Percentiles rank a stretch among this genome's conserved stretches.
These are phyloP conservation scores for Austroboletus novae-zelandiae DNA, from an alignment of 1,284 basidiomycete species.

Conservation along the genomic window DNA sequence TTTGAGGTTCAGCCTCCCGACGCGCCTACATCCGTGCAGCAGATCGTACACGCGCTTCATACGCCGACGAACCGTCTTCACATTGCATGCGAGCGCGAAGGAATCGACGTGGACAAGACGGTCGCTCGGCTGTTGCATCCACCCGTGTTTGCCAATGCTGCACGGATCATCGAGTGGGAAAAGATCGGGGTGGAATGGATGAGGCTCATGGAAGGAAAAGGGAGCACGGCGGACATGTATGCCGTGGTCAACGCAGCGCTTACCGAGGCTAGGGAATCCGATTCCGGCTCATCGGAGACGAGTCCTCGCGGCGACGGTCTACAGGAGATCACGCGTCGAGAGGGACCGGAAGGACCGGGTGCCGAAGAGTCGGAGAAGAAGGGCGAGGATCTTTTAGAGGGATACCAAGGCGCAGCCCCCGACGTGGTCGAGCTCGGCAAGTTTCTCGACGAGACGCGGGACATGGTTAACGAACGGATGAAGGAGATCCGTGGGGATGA, in stretches of 20 bases:
- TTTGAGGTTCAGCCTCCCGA: constrained; percentile 61
- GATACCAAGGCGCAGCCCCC: not conserved
- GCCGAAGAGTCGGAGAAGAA: not conserved
- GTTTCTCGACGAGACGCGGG: constrained; percentile 17
- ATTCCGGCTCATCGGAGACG: not conserved
- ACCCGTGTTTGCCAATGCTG: constrained; percentile 3
- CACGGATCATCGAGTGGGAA: constrained; percentile 16
- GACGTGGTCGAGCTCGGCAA: constrained; percentile 10
- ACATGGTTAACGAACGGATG: constrained; percentile 15
- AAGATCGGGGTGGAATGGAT: constrained; percentile 20
- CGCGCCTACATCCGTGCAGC: constrained; percentile 50
- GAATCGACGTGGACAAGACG: constrained; percentile 20
- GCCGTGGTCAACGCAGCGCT: not conserved
- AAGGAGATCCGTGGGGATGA: constrained; percentile 17
- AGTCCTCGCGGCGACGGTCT: not conserved
- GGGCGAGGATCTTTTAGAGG: not conserved
- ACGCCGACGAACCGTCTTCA: constrained; percentile 25
- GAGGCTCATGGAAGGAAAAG: constrained; percentile 5
- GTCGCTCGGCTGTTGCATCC: constrained; percentile 17
- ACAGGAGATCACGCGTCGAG: not conserved
- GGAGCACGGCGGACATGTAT: not conserved
- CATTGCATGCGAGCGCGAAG: constrained; percentile 25
- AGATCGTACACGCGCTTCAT: constrained; percentile 60
- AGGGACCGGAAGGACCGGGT: not conserved
- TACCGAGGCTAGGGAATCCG: not conserved